Percentiles rank a stretch among this genome's conserved stretches.
Evolutionary conservation across 163 green algal genomes (phyloP).

Genomic region (Scenedesmus sp.): DNA sequence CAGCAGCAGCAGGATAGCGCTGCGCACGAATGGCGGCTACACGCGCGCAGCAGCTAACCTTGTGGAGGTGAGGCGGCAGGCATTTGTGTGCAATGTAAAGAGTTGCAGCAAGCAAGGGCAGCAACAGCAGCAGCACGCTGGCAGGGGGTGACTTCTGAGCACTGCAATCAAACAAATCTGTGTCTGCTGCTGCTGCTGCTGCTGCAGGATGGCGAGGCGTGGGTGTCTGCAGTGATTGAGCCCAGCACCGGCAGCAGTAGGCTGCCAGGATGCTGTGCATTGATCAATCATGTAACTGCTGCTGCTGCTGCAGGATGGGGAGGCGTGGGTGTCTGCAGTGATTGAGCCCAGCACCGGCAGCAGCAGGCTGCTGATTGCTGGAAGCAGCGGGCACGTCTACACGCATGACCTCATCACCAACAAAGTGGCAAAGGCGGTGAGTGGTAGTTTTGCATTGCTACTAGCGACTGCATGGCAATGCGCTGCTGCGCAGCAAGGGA

Average conservation of each 20-base stretch:
- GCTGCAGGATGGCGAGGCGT: neutral
- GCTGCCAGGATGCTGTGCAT: neutral
- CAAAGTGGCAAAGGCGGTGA: slow-evolving; percentile 26
- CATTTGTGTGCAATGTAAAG: no score
- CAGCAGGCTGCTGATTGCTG: slow-evolving; percentile 43
- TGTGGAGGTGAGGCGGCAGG: no score
- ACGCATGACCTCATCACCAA: slow-evolving; percentile 42
- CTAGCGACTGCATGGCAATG: no score
- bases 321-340: slow-evolving; percentile 30
- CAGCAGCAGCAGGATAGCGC: neutral
- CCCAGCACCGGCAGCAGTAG: slow-evolving; percentile 42
- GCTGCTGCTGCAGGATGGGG: slow-evolving; percentile 1
- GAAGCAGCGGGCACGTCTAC: slow-evolving; percentile 30
- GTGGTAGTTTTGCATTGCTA: neutral
- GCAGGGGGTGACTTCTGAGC: no score
- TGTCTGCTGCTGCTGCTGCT: neutral
- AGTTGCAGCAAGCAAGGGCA: neutral
- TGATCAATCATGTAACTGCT: neutral
- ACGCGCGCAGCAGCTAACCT: no score
- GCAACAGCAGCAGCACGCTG: neutral
- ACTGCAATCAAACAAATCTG: neutral
- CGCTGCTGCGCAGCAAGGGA: neutral
- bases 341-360: slow-evolving; percentile 47
- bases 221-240: slow-evolving; percentile 44
- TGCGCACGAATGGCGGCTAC: no score